Conservation (phyloP, 192 early-diverging fungal genomes). For the Linnemannia zychae region DNA sequence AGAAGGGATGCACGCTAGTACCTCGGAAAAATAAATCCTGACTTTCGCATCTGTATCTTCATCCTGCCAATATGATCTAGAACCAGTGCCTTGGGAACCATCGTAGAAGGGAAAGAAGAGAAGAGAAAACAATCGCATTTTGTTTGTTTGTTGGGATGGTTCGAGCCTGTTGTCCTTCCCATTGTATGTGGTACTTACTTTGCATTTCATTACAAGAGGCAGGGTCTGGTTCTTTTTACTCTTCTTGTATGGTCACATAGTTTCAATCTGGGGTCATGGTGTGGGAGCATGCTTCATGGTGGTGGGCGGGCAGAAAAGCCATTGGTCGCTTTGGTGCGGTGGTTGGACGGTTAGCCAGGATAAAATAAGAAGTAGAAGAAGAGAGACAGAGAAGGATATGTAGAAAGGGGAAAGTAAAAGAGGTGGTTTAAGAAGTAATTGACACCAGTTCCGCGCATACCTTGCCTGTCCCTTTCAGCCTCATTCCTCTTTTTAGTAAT, state of each 20-base stretch:
- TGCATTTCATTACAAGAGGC: neutral
- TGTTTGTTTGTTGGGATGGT: constrained; percentile 3
- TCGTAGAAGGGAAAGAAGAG: neutral
- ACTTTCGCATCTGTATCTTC: neutral
- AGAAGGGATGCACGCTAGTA: neutral
- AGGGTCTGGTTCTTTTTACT: neutral
- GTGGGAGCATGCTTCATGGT: neutral
- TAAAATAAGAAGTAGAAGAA: neutral
- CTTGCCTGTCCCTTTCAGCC: neutral
- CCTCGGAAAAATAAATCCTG: neutral
- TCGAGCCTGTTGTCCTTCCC: neutral
- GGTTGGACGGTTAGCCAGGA: neutral
- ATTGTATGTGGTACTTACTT: neutral
- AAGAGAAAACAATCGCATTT: neutral
- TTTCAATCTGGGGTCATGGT: neutral
- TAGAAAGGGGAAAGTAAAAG: too few relatives aligned
- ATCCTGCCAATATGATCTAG: neutral
- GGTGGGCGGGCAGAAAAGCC: neutral
- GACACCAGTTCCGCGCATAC: neutral
- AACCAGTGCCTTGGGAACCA: neutral
- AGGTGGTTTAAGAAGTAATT: neutral
- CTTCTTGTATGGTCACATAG: neutral
- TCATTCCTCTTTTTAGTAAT: neutral
- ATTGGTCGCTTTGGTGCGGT: neutral
- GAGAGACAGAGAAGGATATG: neutral